phyloP scores from a whole-genome alignment of 148 eudicot genomes.

The Rhododendron molle region DNA sequence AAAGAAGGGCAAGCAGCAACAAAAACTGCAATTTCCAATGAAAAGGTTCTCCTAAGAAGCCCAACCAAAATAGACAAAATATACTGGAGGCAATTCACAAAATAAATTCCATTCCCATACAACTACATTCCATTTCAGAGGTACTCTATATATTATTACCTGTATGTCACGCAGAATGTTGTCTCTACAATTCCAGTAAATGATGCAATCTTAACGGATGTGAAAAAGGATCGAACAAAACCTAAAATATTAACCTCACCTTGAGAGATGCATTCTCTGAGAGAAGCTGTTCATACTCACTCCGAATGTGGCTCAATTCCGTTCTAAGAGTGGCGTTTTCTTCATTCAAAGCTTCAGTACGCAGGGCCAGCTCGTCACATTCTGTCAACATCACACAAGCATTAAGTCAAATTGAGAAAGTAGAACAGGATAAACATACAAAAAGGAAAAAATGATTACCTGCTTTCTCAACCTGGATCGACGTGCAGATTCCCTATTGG shows the following conservation, averaged over 20 bases:
- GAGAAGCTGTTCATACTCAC: conserved; percentile 70
- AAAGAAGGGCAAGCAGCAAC: neutral
- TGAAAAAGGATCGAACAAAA: neutral
- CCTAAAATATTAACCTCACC: conserved; percentile 32
- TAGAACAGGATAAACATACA: neutral
- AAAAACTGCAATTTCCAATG: neutral
- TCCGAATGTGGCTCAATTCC: conserved; percentile 61
- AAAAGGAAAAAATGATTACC: conserved; percentile 32
- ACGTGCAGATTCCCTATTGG: conserved; percentile 97
- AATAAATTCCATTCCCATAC: neutral
- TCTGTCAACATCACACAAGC: conserved; percentile 39
- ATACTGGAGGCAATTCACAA: neutral
- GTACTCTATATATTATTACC: neutral
- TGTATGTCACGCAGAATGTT: neutral
- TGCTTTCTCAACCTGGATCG: conserved; percentile 94
- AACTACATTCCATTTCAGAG: neutral
- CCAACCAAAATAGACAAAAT: neutral
- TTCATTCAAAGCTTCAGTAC: conserved; percentile 77
- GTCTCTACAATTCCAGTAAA: neutral
- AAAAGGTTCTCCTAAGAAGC: neutral
- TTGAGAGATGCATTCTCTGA: conserved; percentile 70
- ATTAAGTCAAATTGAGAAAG: neutral
- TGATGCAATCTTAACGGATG: neutral
- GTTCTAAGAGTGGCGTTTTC: conserved; percentile 86
- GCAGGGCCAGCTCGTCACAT: conserved; percentile 92